These are phyloP conservation scores for Cubamyces sp. DNA, from an alignment of 768 basidiomycete genomes.

Conservation along the genomic window DNA sequence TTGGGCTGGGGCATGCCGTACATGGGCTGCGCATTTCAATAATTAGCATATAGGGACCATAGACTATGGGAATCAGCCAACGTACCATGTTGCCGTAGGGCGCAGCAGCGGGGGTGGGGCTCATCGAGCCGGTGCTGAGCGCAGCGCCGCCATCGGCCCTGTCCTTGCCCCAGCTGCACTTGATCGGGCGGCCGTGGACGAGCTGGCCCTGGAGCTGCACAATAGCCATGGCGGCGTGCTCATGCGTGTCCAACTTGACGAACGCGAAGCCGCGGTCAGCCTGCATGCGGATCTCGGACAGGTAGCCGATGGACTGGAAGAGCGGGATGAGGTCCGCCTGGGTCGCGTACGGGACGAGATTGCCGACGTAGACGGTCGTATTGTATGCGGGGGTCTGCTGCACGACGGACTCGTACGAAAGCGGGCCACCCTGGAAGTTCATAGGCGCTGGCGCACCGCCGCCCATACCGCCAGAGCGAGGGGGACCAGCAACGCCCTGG, in stretches of 20 bases:
- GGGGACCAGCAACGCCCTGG: constrained; percentile 54
- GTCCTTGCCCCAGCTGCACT: constrained; percentile 99
- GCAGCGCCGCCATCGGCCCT: constrained; percentile 72
- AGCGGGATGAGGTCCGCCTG: constrained; percentile 97
- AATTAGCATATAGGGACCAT: constrained; percentile 16
- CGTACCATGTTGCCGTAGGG: constrained; percentile 85
- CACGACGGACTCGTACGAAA: constrained; percentile 92
- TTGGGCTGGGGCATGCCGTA: constrained; percentile 88
- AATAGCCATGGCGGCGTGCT: constrained; percentile 98
- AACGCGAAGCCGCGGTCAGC: constrained; percentile 98
- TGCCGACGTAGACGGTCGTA: constrained; percentile 97
- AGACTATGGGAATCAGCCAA: constrained; percentile 16
- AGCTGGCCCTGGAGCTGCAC: constrained; percentile 96
- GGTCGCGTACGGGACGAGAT: constrained; percentile 95
- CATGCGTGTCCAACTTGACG: constrained; percentile 97
- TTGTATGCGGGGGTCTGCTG: constrained; percentile 94
- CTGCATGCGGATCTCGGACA: constrained; percentile 99
- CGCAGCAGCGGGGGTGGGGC: constrained; percentile 59
- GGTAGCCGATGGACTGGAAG: constrained; percentile 98
- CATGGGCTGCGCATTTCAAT: constrained; percentile 64
- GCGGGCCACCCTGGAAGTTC: constrained; percentile 87
- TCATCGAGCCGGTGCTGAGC: constrained; percentile 52
- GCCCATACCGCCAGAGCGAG: constrained; percentile 28
- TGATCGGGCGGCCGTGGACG: constrained; percentile 96
- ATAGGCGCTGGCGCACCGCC: constrained; percentile 84